Conservation (phyloP, 306 rosid genomes). For the Canavalia gladiata region DNA sequence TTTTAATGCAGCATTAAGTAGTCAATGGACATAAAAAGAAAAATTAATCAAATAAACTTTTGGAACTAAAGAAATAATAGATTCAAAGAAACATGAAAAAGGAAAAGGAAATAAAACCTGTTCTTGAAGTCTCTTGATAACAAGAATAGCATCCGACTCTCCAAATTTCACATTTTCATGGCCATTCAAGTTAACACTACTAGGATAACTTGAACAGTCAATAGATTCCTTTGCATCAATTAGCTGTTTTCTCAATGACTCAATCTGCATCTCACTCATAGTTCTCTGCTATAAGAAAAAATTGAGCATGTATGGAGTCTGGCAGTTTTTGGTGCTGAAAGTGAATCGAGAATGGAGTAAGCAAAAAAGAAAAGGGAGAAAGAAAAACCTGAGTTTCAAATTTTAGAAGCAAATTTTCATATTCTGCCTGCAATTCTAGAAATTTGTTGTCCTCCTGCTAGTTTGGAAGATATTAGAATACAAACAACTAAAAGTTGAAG, state of each 20-base stretch:
- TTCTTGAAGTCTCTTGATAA: slow-evolving; percentile 90
- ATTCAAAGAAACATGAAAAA: not conserved
- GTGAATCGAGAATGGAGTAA: slow-evolving; percentile 31
- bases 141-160: slow-evolving; percentile 77
- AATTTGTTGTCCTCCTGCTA: slow-evolving; percentile 74
- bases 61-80: slow-evolving; percentile 5
- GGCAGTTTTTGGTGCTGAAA: slow-evolving; percentile 26
- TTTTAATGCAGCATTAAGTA: slow-evolving; percentile 42
- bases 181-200: slow-evolving; percentile 50
- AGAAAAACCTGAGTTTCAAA: slow-evolving; percentile 75
- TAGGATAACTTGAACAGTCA: slow-evolving; percentile 52
- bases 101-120: slow-evolving; percentile 59
- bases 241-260: slow-evolving; percentile 69
- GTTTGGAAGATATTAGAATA: slow-evolving; percentile 42
- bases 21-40: slow-evolving; percentile 33
- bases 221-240: slow-evolving; percentile 51
- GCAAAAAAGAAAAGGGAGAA: too few relatives aligned
- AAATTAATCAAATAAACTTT: slow-evolving; percentile 12
- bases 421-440: slow-evolving; percentile 67
- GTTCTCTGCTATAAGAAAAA: slow-evolving; percentile 70
- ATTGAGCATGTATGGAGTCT: slow-evolving; percentile 8
- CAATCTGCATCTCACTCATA: slow-evolving; percentile 71
- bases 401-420: slow-evolving; percentile 72
- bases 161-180: slow-evolving; percentile 58
- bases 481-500: slow-evolving; percentile 37